A percentile compares a stretch with the other conserved stretches of the same genome.
Evolutionary conservation across 2,329 filamentous ascomycete genomes (phyloP).

Genomic region (Colletotrichum sp.): DNA sequence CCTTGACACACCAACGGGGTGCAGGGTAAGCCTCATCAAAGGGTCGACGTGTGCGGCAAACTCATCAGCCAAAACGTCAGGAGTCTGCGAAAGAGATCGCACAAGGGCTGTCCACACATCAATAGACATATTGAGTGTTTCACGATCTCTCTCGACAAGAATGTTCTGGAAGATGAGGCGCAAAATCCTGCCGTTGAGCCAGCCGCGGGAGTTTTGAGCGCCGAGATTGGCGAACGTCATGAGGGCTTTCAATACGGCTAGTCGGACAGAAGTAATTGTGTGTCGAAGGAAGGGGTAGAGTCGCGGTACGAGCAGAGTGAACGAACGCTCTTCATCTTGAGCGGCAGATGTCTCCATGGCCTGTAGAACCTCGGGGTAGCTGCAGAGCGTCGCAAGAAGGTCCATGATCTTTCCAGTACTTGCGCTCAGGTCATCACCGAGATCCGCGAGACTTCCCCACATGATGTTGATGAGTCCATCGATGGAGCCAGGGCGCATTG

Average conservation of each 20-base stretch:
- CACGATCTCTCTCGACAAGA: conserved; percentile 87
- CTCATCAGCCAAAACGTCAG: conserved; percentile 70
- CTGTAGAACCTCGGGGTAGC: conserved; percentile 88
- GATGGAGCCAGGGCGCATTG: conserved; percentile 77
- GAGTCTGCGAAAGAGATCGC: conserved; percentile 66
- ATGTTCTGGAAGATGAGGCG: conserved; percentile 94
- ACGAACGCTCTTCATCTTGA: conserved; percentile 84
- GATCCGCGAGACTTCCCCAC: conserved; percentile 94
- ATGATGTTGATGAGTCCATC: conserved; percentile 89
- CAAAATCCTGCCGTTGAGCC: conserved; percentile 89
- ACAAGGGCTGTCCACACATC: conserved; percentile 87
- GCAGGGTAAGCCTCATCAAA: conserved; percentile 83
- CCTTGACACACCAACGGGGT: conserved; percentile 89
- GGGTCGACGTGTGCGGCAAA: conserved; percentile 77
- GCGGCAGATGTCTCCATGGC: conserved; percentile 92
- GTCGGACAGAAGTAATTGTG: conserved; percentile 93
- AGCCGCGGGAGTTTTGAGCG: conserved; percentile 78
- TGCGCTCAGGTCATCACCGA: conserved; percentile 96
- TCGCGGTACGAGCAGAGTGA: conserved; percentile 88
- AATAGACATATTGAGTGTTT: conserved; percentile 80
- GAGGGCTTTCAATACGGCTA: conserved; percentile 89
- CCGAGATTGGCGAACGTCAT: conserved; percentile 92
- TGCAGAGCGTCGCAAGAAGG: conserved; percentile 90
- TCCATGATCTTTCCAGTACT: conserved; percentile 99
- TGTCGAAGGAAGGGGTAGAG: conserved; percentile 96